Conservation (phyloP, 108 stramenopile genomes). For the Craspedostauros australis region DNA sequence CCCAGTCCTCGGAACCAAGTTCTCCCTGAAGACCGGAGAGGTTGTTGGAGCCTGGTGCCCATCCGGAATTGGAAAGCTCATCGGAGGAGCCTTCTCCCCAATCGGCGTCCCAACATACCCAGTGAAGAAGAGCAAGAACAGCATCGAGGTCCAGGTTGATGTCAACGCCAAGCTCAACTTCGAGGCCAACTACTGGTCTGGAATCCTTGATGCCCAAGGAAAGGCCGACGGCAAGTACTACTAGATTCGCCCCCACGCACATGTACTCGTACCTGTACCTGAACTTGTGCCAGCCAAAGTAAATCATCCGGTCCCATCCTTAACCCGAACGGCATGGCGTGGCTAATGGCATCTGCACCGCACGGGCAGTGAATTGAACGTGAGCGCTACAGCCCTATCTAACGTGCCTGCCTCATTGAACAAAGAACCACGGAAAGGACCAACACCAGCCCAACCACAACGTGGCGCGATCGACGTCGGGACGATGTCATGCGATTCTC, state of each 20-base stretch:
- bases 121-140: conserved; percentile 80
- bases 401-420: too few species aligned
- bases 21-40: conserved; percentile 91
- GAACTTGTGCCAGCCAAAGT: too few species aligned
- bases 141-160: conserved; percentile 93
- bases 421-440: too few species aligned
- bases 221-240: conserved; percentile 99
- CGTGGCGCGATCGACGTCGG: too few species aligned
- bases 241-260: conserved; percentile 62
- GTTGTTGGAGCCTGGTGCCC: conserved; percentile 90
- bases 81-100: conserved; percentile 93
- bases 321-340: too few species aligned
- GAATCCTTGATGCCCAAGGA: conserved; percentile 96
- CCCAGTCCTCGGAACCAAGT: conserved; percentile 92
- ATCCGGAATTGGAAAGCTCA: conserved; percentile 82
- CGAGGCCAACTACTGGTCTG: conserved; percentile 95
- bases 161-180: conserved; percentile 97
- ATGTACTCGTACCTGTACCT: too few species aligned
- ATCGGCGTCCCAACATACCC: conserved; percentile 90
- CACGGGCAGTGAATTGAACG: too few species aligned
- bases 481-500: too few species aligned
- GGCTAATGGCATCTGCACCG: too few species aligned
- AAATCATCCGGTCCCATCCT: too few species aligned
- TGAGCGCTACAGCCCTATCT: too few species aligned
- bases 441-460: too few species aligned